Percentiles rank a stretch among this genome's conserved stretches.
Conservation (phyloP, 306 rosid species). For the Mimosa bimucronata region DNA sequence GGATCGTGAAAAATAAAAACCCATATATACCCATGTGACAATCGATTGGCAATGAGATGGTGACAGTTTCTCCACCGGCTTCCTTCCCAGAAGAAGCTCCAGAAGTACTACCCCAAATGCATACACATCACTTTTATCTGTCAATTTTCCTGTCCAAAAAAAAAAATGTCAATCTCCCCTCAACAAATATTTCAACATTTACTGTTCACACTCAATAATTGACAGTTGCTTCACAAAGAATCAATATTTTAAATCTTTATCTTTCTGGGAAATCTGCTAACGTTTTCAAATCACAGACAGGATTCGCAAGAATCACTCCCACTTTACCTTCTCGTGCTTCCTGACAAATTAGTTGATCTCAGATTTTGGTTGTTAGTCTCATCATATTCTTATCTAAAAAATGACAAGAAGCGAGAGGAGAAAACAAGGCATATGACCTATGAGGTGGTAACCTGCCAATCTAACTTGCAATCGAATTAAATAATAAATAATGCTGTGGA, state of each 20-base stretch:
- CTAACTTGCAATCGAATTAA: constrained; percentile 28
- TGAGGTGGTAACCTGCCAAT: constrained; percentile 36
- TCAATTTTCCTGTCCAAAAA: constrained; percentile 69
- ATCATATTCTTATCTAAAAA: not conserved
- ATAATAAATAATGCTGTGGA: constrained; percentile 38
- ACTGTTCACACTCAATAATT: not conserved
- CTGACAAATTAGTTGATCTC: constrained; percentile 19
- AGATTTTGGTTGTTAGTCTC: not conserved
- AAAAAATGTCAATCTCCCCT: not conserved
- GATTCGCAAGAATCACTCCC: constrained; percentile 1
- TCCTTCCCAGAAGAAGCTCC: constrained; percentile 83
- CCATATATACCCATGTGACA: constrained; percentile 89
- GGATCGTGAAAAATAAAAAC: not conserved
- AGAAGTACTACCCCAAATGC: constrained; percentile 91
- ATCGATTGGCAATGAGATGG: constrained; percentile 89
- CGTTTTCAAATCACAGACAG: not conserved
- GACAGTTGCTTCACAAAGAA: not conserved
- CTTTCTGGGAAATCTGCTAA: constrained; percentile 1
- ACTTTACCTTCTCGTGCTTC: not conserved
- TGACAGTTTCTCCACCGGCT: constrained; percentile 85
- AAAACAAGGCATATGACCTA: constrained; percentile 24
- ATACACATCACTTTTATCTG: constrained; percentile 94
- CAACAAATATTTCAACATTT: not conserved
- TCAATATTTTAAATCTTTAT: not conserved
- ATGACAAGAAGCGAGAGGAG: constrained; percentile 43